Base-by-base conservation (phyloP, 805 yeast species). In the Kuraishia ogatae region DNA sequence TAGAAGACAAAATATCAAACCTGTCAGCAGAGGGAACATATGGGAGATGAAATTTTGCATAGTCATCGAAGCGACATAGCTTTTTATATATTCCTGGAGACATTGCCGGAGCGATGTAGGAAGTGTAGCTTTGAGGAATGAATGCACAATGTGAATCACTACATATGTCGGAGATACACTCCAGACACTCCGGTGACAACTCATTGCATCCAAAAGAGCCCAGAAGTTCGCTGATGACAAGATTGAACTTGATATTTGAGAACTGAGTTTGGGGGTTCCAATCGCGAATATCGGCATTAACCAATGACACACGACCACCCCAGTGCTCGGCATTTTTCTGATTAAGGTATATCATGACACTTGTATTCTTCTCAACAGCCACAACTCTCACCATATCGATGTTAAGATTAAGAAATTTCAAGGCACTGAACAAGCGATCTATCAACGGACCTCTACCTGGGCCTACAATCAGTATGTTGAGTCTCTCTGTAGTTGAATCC, bases 181-280 rank as follows among this genome's bases (percentile, higher is more conserved):
- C 72, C 2, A 89, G 66, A 56, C 94, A 84, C 66, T 92, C 98
- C 0, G 98, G 97, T 8, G 89, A 78, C 19, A 89, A 74, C 65
- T 92, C 97, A 67, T 92, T 93, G 66, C 96, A 93, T 2, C 96
- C 97, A 71, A 93, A 87, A 17, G 96, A 88, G 5, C 97, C 97
- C 26, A 92, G 68, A 7, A 93, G 71, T 66, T 92, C 97, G 50
- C 96, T 86, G 1, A 93, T 76, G 8, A 91, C 78, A 49, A 92
- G 62, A 63, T 87, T 78, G 55, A 78, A 75, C 19, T 72, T 71
- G 13, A 64, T 58, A 6, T 59, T 60, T 2, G 73, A 53, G 43
- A 13, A 56, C 26, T 19, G 51, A 2, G 48, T n/a, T 7, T 65
- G 64, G 13, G 46, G 74, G 8, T 62, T 54, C 83, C 84, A 80